phyloP scores from a whole-genome alignment of 495 filamentous ascomycete genomes.

The Podospora sp. region DNA sequence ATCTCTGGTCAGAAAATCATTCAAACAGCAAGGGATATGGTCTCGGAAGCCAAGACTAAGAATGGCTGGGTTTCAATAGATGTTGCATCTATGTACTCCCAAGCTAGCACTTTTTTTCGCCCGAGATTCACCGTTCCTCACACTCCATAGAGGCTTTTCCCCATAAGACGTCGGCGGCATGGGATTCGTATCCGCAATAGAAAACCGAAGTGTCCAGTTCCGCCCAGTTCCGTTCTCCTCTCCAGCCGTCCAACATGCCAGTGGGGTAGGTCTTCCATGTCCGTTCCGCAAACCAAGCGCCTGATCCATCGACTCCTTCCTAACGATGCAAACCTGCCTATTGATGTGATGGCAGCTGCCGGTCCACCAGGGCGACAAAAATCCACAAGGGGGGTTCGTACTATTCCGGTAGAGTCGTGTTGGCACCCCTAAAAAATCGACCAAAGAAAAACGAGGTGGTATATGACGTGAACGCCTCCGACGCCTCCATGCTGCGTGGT shows the following conservation, averaged over 20 bases:
- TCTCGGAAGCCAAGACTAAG: background rate
- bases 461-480: conserved; percentile 10
- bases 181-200: background rate
- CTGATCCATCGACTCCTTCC: background rate
- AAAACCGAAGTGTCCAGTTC: background rate
- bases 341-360: background rate
- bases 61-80: background rate
- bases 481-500: conserved; percentile 4
- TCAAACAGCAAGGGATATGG: background rate
- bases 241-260: background rate
- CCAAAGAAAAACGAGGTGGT: conserved; percentile 9
- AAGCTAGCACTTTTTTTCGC: background rate
- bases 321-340: background rate
- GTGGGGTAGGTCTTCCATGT: background rate
- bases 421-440: background rate
- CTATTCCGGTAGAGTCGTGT: background rate
- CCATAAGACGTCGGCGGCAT: background rate
- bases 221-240: background rate
- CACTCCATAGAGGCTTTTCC: background rate
- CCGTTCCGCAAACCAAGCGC: background rate
- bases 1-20: too few relatives aligned
- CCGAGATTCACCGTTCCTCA: background rate
- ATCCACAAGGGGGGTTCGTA: background rate
- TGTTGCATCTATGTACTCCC: background rate
- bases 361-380: background rate